phyloP scores from a whole-genome alignment of 495 filamentous ascomycete species.

The Neurospora sp. region DNA sequence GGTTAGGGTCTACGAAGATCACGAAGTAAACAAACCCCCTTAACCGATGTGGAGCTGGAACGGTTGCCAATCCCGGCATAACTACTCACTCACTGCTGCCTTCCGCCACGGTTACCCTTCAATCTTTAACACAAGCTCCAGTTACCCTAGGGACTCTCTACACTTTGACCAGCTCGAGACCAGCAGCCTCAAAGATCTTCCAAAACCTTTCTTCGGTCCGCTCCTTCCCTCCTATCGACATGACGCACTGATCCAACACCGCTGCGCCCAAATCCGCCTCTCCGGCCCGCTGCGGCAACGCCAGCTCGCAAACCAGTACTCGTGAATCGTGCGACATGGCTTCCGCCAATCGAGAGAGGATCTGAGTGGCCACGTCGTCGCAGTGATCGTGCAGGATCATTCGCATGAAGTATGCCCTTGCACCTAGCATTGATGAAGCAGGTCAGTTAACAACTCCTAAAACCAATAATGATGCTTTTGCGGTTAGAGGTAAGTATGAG shows the following conservation, averaged over 20 bases:
- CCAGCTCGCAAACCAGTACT: constrained; percentile 23
- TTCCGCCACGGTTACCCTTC: background rate
- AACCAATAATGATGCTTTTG: no score
- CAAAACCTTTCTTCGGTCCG: constrained; percentile 16
- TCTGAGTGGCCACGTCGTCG: constrained; percentile 9
- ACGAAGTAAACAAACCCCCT: background rate
- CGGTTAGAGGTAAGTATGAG: no score
- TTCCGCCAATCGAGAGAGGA: constrained; percentile 9
- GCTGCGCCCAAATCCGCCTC: constrained; percentile 15
- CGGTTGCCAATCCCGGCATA: background rate
- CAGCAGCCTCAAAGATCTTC: constrained; percentile 15
- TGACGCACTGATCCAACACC: constrained; percentile 18
- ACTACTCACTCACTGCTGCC: background rate
- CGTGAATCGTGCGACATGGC: constrained; percentile 14
- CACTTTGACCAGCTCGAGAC: constrained; percentile 21
- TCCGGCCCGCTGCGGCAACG: constrained; percentile 14
- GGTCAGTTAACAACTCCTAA: background rate
- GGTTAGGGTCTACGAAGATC: background rate
- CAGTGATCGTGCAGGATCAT: constrained; percentile 18
- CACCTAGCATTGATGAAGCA: background rate
- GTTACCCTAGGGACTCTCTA: constrained; percentile 16
- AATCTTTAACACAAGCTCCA: constrained; percentile 11
- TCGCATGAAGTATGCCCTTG: constrained; percentile 17
- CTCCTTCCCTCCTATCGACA: constrained; percentile 24
- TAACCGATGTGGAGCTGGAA: background rate